Percentiles rank a stretch among this genome's conserved stretches.
Conservation (phyloP, 2,329 filamentous ascomycete species). For the Onygenales sp. region DNA sequence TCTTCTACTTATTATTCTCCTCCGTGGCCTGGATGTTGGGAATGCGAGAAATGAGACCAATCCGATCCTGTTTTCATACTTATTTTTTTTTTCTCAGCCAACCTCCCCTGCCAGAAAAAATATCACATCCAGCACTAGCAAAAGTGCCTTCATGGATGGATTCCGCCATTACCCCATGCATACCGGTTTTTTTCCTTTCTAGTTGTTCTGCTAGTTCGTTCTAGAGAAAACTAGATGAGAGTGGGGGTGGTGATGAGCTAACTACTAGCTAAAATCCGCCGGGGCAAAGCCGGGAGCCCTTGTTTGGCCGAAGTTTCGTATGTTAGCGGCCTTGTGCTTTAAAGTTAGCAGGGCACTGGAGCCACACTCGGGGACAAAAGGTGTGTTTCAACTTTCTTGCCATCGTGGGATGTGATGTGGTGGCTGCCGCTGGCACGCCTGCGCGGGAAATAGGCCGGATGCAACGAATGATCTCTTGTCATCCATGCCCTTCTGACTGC, state of each 20-base stretch:
- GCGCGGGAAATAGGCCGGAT: not conserved
- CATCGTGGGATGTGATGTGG: not conserved
- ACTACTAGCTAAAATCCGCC: no score
- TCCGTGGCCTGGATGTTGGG: not conserved
- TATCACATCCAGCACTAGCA: not conserved
- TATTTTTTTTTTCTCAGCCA: not conserved
- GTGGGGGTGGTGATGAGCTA: no score
- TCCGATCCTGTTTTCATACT: not conserved
- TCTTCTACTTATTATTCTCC: not conserved
- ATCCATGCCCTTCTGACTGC: not conserved
- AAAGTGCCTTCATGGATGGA: not conserved
- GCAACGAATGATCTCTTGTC: not conserved
- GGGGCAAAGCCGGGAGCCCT: no score
- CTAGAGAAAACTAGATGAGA: no score
- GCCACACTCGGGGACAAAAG: no score
- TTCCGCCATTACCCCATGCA: not conserved
- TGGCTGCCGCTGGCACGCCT: not conserved
- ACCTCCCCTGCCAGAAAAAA: not conserved
- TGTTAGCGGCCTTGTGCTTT: no score
- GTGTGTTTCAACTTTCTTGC: no score
- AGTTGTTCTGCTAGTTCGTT: no score
- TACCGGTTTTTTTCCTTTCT: not conserved
- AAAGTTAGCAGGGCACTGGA: no score
- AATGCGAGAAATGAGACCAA: not conserved
- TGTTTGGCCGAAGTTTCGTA: no score